phyloP scores from a whole-genome alignment of 768 basidiomycete genomes.

The Tulasnella sp. region DNA sequence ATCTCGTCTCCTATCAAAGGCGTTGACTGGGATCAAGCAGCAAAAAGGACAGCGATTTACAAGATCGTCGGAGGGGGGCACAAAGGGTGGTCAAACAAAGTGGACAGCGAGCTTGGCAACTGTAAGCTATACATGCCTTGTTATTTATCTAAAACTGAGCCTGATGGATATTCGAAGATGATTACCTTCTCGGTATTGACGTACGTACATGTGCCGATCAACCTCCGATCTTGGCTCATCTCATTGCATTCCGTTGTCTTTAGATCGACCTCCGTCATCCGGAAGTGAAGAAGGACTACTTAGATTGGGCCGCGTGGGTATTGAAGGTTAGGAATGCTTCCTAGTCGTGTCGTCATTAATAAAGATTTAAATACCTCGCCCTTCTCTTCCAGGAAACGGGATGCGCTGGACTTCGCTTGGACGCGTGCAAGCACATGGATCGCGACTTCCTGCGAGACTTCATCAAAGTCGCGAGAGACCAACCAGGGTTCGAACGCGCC shows the following conservation, averaged over 20 bases:
- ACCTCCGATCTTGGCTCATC: not conserved
- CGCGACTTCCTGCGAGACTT: slow-evolving; percentile 55
- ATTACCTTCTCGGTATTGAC: slow-evolving; percentile 67
- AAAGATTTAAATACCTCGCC: no score
- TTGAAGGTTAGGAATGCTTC: slow-evolving; percentile 34
- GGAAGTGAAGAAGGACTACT: slow-evolving; percentile 62
- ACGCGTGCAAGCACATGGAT: slow-evolving; percentile 88
- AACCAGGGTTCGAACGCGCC: slow-evolving; percentile 31
- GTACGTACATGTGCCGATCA: slow-evolving; percentile 29
- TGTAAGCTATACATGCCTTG: slow-evolving; percentile 24
- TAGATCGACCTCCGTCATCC: slow-evolving; percentile 81
- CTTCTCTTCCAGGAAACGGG: slow-evolving; percentile 27
- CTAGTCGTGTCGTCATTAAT: slow-evolving; percentile 9
- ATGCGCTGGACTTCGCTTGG: slow-evolving; percentile 64
- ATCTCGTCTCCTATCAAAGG: slow-evolving; percentile 34
- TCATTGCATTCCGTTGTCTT: not conserved
- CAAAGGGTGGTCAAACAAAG: slow-evolving; percentile 71
- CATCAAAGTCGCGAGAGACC: slow-evolving; percentile 34
- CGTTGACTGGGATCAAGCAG: slow-evolving; percentile 72
- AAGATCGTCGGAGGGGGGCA: slow-evolving; percentile 55
- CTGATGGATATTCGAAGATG: slow-evolving; percentile 30
- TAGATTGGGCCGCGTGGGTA: slow-evolving; percentile 72
- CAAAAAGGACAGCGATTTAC: slow-evolving; percentile 54
- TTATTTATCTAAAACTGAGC: not conserved
- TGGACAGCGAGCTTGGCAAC: slow-evolving; percentile 78